Percentiles rank a stretch among this genome's conserved stretches.
phyloP scores from a whole-genome alignment of 2,329 filamentous ascomycete species.

The Colletotrichum tropicale region DNA sequence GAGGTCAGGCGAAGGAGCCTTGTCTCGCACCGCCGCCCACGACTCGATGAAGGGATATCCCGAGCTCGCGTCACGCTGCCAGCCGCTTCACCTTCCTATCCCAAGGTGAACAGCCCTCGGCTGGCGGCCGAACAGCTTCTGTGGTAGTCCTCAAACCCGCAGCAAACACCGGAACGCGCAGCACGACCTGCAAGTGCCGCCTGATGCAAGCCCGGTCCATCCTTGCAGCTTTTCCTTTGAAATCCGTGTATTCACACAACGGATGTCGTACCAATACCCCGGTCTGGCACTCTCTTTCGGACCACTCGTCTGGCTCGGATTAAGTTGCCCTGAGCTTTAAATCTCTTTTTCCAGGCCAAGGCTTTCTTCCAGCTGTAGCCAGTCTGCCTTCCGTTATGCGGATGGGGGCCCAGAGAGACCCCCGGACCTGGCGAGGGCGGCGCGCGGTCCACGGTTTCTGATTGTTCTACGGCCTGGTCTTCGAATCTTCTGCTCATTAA shows the following conservation, averaged over 20 bases:
- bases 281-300: background rate
- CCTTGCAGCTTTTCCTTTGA: background rate
- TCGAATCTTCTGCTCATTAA: background rate
- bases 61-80: constrained; percentile 12
- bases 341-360: background rate
- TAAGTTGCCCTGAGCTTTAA: background rate
- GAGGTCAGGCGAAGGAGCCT: constrained; percentile 7
- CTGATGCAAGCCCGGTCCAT: constrained; percentile 11
- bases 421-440: background rate
- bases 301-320: background rate
- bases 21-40: background rate
- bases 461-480: background rate
- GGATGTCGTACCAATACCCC: background rate
- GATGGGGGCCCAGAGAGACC: background rate
- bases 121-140: background rate
- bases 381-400: constrained; percentile 10
- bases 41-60: constrained; percentile 2
- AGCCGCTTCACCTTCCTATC: background rate
- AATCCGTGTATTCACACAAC: background rate
- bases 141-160: background rate
- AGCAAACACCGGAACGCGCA: constrained; percentile 1
- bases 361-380: background rate
- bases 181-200: background rate
- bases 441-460: background rate
- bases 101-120: background rate